Percentiles rank a stretch among this genome's conserved stretches.
Evolutionary conservation across 1,284 basidiomycete genomes (phyloP).

Genomic region (Naganishia sp.): DNA sequence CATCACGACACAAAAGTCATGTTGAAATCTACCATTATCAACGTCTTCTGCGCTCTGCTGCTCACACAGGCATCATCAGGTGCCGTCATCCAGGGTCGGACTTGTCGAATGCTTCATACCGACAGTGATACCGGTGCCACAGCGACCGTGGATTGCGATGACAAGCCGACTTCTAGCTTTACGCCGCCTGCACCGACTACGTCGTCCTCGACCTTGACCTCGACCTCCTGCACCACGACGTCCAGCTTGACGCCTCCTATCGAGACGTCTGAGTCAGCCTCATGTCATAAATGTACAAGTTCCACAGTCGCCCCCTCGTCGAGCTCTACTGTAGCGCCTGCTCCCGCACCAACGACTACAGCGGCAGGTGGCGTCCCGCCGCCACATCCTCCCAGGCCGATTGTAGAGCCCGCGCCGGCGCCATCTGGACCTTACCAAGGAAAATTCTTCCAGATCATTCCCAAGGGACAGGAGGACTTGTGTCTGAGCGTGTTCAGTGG

Average conservation of each 20-base stretch:
- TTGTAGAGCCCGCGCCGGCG: background rate
- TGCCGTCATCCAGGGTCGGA: background rate
- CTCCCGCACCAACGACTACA: background rate
- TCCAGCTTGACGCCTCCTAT: background rate
- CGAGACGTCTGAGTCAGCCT: background rate
- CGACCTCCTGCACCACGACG: background rate
- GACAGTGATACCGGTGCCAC: background rate
- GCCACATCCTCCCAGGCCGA: background rate
- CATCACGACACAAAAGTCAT: background rate
- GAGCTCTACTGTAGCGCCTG: background rate
- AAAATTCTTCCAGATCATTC: conserved; percentile 8
- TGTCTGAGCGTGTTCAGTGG: background rate
- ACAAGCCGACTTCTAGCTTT: background rate
- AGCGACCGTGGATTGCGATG: conserved; percentile 1
- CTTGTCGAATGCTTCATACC: background rate
- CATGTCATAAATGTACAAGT: background rate
- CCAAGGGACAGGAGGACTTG: background rate
- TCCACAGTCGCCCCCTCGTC: too few relatives aligned
- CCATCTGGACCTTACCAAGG: background rate
- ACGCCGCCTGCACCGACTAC: background rate
- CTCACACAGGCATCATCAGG: background rate
- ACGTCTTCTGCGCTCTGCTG: conserved; percentile 3
- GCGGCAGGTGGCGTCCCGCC: background rate
- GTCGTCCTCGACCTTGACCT: background rate
- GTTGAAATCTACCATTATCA: conserved; percentile 2